Evolutionary conservation across 164 flowering plant species (phyloP).

Genomic region (Piper betle): DNA sequence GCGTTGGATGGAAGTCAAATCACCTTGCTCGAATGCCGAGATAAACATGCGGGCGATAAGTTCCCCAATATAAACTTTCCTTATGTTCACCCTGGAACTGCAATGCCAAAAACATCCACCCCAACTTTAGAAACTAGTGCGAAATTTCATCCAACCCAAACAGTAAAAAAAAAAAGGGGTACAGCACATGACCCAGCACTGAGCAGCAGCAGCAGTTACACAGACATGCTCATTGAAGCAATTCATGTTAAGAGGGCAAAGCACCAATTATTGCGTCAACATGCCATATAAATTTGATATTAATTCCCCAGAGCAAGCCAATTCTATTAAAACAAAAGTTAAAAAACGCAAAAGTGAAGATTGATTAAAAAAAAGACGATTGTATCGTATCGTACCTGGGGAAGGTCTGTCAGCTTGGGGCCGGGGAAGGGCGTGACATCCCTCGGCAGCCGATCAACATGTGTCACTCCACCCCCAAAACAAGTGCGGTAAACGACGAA

Average conservation of each 20-base stretch:
- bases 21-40: slow-evolving; percentile 91
- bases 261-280: too few species aligned
- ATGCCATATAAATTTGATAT: too few species aligned
- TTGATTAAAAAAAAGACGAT: too few species aligned
- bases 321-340: too few species aligned
- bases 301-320: too few species aligned
- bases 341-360: too few species aligned
- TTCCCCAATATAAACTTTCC: slow-evolving; percentile 97
- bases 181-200: too few species aligned
- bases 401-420: slow-evolving; percentile 11
- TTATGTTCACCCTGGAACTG: slow-evolving; percentile 95
- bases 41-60: slow-evolving; percentile 87
- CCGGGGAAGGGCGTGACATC: too few species aligned
- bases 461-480: neutral
- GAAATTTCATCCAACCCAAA: neutral
- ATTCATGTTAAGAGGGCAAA: too few species aligned
- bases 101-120: slow-evolving; percentile 1
- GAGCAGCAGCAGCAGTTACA: too few species aligned
- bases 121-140: neutral
- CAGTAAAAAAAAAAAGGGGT: too few species aligned
- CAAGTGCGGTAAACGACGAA: slow-evolving; percentile 3
- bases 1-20: neutral
- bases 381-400: neutral
- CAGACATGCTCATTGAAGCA: too few species aligned
- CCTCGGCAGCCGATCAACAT: neutral